Conservation (phyloP, 2,329 filamentous ascomycete genomes). For the Mycosphaerella sp. region DNA sequence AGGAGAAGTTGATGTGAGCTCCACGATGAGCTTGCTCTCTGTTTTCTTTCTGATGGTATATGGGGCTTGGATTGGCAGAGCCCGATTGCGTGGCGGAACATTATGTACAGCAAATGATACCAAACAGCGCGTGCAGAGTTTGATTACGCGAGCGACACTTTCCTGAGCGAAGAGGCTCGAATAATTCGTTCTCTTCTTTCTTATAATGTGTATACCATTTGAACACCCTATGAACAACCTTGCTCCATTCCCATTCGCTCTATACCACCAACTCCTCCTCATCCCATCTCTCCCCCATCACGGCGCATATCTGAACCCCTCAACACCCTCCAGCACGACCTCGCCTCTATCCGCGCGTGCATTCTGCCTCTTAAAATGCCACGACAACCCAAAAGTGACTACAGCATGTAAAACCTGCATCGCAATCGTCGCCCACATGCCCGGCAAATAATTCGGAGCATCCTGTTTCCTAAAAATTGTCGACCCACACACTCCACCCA, state of each 20-base stretch:
- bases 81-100: background rate
- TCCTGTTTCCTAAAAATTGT: constrained; percentile 20
- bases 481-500: constrained; percentile 14
- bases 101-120: background rate
- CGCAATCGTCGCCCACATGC: constrained; percentile 21
- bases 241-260: too few relatives aligned
- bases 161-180: too few relatives aligned
- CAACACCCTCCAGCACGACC: constrained; percentile 16
- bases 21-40: background rate
- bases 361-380: constrained; percentile 20
- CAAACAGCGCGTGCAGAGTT: background rate
- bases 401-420: constrained; percentile 18
- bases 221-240: too few relatives aligned
- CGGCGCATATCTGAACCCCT: constrained; percentile 18
- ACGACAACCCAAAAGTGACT: constrained; percentile 13
- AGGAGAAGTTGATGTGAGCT: background rate
- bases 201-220: too few relatives aligned
- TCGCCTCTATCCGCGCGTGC: constrained; percentile 15
- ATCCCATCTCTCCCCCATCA: background rate
- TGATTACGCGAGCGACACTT: too few relatives aligned
- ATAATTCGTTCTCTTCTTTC: too few relatives aligned
- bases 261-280: background rate
- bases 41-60: background rate
- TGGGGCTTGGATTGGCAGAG: background rate
- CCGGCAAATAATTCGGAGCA: constrained; percentile 19